These are phyloP conservation scores for Fusarium verrucosum DNA, from an alignment of 2,329 filamentous ascomycete genomes.

Conservation along the genomic window DNA sequence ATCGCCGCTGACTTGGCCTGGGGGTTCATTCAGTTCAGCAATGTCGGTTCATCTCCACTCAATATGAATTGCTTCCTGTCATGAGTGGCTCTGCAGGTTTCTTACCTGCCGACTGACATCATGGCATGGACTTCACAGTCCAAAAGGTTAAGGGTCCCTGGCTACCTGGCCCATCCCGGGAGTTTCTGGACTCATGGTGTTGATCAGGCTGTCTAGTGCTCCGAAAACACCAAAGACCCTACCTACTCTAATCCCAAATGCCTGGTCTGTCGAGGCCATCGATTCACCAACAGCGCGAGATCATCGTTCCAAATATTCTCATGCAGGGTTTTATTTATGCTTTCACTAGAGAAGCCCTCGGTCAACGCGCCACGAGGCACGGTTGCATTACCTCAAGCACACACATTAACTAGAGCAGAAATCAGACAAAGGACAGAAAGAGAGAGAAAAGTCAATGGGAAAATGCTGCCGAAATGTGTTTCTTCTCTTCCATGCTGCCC, in stretches of 20 bases:
- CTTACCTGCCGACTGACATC: background rate
- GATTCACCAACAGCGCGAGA: conserved; percentile 5
- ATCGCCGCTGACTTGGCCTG: conserved; percentile 3
- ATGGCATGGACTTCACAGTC: background rate
- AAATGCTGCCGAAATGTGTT: background rate
- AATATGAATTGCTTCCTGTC: background rate
- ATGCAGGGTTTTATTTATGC: background rate
- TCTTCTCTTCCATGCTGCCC: conserved; percentile 12
- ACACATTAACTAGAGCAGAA: background rate
- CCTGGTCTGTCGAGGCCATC: conserved; percentile 3
- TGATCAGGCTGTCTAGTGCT: no score
- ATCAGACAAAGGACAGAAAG: background rate
- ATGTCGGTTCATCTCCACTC: conserved; percentile 7
- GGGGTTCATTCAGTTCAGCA: background rate
- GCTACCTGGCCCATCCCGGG: background rate
- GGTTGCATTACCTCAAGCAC: background rate
- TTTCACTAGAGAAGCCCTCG: background rate
- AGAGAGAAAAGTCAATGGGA: background rate
- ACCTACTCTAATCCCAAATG: background rate
- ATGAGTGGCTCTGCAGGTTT: background rate
- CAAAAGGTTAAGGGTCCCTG: background rate
- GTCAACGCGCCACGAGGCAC: background rate
- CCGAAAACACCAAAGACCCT: conserved; percentile 3
- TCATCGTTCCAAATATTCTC: conserved; percentile 12
- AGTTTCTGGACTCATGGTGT: background rate